Base-by-base conservation (phyloP, 257 asterid species). In the Leonotis leonurus region DNA sequence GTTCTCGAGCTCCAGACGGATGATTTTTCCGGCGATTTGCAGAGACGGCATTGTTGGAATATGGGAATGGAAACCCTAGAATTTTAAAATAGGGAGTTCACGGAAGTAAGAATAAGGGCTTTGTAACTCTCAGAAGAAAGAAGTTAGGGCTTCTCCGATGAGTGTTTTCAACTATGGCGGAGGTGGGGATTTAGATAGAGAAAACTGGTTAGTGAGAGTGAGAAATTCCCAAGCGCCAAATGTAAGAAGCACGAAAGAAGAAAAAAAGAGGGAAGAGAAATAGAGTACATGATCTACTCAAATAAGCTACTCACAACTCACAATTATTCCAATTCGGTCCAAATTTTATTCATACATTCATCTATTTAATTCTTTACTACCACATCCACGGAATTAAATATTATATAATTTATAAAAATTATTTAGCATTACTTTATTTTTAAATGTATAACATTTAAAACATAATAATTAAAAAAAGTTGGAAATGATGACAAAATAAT, bases 1-100 rank as follows among this genome's bases (percentile, higher is more conserved):
- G 49, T 93, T 89, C 71, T 87, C 96, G 24, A 93, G 79, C 57
- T 93, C 99, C 32, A 93, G 67, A 11, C 97, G 92, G 83, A 61
- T 78, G 61, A 93, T 93, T 75, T 83, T 93, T 4, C 99, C 97
- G 62, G 87, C 74, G 20, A 72, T 58, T 1, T 82, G 68, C 27
- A 41, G 64, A 56, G 85, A 69, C 8, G 86, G 80, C 95, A 86
- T 91, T 65, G 56, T 70, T 41, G 54, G 57, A 45, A 56, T 14
- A 64, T 24, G 67, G 65, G 26, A 52, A 3, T 39, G 52, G 35
- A 64, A 77, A 65, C 77, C 75, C 84, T 75, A 56, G 51, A 30
- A 25, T 33, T 43, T 48, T 64, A 56, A 49, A 46, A 18, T 26
- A 35, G 22, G 52, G 58, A 56, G 40, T 45, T 64, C n/a, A 14